phyloP scores from a whole-genome alignment of 2,329 filamentous ascomycete species.

The Triangularia setosa region DNA sequence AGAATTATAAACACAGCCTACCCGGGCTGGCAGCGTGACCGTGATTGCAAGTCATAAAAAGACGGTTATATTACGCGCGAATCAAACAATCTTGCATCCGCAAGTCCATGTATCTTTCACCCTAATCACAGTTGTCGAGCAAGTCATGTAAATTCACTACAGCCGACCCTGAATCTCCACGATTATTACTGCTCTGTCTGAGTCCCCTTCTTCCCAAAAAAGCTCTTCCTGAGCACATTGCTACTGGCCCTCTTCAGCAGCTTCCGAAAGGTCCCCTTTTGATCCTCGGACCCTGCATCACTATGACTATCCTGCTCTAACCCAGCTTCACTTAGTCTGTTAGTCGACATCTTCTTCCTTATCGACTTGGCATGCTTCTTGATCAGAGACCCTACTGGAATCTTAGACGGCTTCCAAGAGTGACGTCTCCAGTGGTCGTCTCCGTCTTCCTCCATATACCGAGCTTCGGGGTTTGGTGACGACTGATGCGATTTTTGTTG shows the following conservation, averaged over 20 bases:
- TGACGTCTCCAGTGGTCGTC: neutral
- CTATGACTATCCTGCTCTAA: neutral
- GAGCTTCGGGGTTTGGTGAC: neutral
- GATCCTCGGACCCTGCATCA: neutral
- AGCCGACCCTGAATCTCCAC: neutral
- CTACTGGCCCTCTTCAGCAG: constrained; percentile 9
- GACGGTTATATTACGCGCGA: too few relatives aligned
- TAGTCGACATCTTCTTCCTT: neutral
- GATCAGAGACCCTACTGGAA: neutral
- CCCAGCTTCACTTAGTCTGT: neutral
- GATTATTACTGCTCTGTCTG: neutral
- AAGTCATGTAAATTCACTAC: too few relatives aligned
- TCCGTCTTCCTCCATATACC: neutral
- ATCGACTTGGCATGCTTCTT: neutral
- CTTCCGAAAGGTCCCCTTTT: constrained; percentile 1
- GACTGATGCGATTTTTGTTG: neutral
- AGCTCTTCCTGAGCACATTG: neutral
- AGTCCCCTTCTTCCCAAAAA: neutral
- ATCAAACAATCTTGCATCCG: too few relatives aligned
- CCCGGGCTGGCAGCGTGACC: too few relatives aligned
- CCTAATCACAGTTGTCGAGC: too few relatives aligned
- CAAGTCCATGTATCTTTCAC: too few relatives aligned
- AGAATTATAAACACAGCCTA: too few relatives aligned
- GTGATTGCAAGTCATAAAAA: too few relatives aligned
- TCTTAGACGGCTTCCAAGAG: neutral